Base-by-base conservation (phyloP, 306 rosid species). In the Sindora glabra region DNA sequence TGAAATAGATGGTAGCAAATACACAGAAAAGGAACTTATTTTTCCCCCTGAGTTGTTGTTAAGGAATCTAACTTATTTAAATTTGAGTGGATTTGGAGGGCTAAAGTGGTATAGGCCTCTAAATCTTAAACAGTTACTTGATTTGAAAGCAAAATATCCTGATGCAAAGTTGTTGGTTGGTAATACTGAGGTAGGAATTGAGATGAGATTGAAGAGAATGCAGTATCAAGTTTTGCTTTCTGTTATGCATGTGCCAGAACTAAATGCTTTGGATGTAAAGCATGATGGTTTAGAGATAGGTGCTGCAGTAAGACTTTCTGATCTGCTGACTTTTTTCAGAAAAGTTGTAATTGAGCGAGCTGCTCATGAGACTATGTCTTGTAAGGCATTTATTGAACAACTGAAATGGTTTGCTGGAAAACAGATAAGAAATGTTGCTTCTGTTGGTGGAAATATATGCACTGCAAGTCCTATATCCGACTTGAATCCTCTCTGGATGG, bases 381-480 rank as follows among this genome's bases (percentile, higher is more conserved):
- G 88, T 75, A 86, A 81, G 70, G 98, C 98, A 37, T 74, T 92
- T 36, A 59, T 86, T 24, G 96, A 88, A 75, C 98, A 92, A 65
- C 75, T 92, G 68, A 88, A 88, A 82, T 92, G 98, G 98, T 92
- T 92, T 74, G 98, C 98, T 68, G 98, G 98, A 71, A 75, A 76
- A 41, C 95, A 92, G 77, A 86, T 92, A 57, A 83, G 82, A 78
- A 92, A 92, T 74, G 98, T 70, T 64, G 95, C 94, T 24, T 86
- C 94, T 25, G 78, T 92, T 38, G 98, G 98, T 63, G 98, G 98
- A 38, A 92, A 92, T 71, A 76, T 92, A 63, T 92, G 98, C 57
- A 92, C 95, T 45, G 98, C 96, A 49, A 92, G 98, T 79, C 98
- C 98, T 34, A 92, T 92, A 81, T 92, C 98, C 21, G 98, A 92